Conservation (phyloP, 305 asterid genomes). For the Fraxinus velutina region DNA sequence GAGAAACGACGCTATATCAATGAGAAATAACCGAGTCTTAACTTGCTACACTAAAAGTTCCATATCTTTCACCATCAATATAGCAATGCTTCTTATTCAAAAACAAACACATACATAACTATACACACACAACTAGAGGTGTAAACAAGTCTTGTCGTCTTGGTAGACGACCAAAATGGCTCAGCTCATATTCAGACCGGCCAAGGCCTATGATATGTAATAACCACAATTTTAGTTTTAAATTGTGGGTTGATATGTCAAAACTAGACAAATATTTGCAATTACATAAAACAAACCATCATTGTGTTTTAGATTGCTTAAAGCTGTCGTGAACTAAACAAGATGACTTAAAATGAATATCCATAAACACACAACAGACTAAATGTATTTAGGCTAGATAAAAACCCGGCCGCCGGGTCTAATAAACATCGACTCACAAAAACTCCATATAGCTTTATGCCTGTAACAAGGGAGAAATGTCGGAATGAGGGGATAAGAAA, state of each 20-base stretch:
- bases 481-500: not conserved
- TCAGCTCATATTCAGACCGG: not conserved
- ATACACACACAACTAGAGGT: not conserved
- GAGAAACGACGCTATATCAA: too few species aligned
- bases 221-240: not conserved
- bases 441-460: conserved; percentile 33
- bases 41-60: not conserved
- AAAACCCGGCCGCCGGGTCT: conserved; percentile 17
- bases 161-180: not conserved
- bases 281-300: conserved; percentile 27
- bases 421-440: conserved; percentile 23
- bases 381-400: conserved; percentile 18
- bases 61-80: not conserved
- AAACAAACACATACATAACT: not conserved
- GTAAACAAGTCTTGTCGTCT: not conserved
- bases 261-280: conserved; percentile 29
- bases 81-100: not conserved
- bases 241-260: not conserved
- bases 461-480: conserved; percentile 24
- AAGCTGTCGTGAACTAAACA: conserved; percentile 21
- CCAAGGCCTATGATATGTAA: not conserved
- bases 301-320: conserved; percentile 20
- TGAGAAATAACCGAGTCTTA: not conserved
- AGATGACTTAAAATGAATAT: conserved; percentile 13
- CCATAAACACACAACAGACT: conserved; percentile 21